Conservation (phyloP, 208 protist species). For the Zelonia costaricensis region DNA sequence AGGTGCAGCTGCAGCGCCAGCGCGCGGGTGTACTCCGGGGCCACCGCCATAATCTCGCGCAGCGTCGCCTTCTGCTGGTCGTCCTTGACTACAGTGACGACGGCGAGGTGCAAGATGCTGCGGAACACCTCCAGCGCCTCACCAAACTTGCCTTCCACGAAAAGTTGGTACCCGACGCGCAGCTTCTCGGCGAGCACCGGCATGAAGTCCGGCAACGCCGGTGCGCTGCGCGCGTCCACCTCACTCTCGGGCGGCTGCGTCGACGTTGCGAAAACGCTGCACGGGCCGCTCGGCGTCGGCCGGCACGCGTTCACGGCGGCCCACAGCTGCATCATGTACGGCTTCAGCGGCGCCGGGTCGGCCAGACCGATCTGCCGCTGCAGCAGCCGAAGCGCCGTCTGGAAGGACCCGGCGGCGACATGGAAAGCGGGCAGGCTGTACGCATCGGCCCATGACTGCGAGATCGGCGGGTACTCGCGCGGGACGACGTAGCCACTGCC, state of each 20-base stretch:
- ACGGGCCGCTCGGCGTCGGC: slow-evolving; percentile 38
- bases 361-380: slow-evolving; percentile 90
- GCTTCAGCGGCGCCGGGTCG: slow-evolving; percentile 90
- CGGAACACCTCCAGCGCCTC: slow-evolving; percentile 86
- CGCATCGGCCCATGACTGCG: slow-evolving; percentile 82
- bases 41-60: slow-evolving; percentile 57
- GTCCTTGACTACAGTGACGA: slow-evolving; percentile 79
- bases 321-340: slow-evolving; percentile 90
- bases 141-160: slow-evolving; percentile 91
- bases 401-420: slow-evolving; percentile 95
- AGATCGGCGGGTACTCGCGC: slow-evolving; percentile 50
- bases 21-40: slow-evolving; percentile 72
- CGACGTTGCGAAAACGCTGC: slow-evolving; percentile 42
- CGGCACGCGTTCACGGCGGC: slow-evolving; percentile 61
- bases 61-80: slow-evolving; percentile 54
- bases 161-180: slow-evolving; percentile 78
- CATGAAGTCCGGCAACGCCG: slow-evolving; percentile 57
- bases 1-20: slow-evolving; percentile 81
- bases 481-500: slow-evolving; percentile 42
- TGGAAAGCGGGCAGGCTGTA: slow-evolving; percentile 92
- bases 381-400: slow-evolving; percentile 90
- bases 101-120: slow-evolving; percentile 74
- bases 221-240: slow-evolving; percentile 38
- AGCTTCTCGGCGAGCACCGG: slow-evolving; percentile 69
- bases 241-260: slow-evolving; percentile 40